Evolutionary conservation across 352 stramenopile species (phyloP).

Genomic region (Phytopythium cucurbitacearum): DNA sequence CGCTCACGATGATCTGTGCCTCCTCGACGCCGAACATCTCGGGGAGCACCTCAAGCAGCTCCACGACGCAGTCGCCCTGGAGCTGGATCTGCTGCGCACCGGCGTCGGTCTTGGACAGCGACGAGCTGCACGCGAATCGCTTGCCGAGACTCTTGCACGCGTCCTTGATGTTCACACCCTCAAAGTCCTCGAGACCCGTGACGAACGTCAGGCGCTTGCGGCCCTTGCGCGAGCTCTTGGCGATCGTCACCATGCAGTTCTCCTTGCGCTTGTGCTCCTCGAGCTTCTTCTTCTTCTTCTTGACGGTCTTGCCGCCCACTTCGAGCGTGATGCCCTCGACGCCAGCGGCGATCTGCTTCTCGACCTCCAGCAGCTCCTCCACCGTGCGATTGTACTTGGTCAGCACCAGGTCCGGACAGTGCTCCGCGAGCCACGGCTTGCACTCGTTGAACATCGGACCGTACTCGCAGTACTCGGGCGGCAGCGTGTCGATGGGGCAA

Average conservation of each 20-base stretch:
- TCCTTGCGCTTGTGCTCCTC: conserved; percentile 68
- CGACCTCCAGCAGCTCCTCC: conserved; percentile 62
- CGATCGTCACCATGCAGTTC: conserved; percentile 62
- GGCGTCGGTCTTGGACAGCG: conserved; percentile 68
- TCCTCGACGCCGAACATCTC: conserved; percentile 78
- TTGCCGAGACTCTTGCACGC: conserved; percentile 75
- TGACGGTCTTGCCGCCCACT: conserved; percentile 60
- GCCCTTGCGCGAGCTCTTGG: conserved; percentile 72
- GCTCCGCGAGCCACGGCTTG: conserved; percentile 74
- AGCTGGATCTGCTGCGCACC: conserved; percentile 81
- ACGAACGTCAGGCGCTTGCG: conserved; percentile 81
- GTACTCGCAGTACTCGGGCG: conserved; percentile 85
- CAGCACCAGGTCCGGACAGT: conserved; percentile 68
- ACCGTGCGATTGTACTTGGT: conserved; percentile 86
- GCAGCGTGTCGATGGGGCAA: conserved; percentile 81
- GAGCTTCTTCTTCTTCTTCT: conserved; percentile 83
- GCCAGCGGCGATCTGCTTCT: conserved; percentile 74
- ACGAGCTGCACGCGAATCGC: conserved; percentile 79
- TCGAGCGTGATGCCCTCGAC: conserved; percentile 76
- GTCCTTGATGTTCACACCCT: conserved; percentile 82
- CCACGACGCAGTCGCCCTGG: conserved; percentile 71
- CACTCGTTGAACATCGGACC: conserved; percentile 81
- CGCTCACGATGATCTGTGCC: conserved; percentile 64
- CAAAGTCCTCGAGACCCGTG: conserved; percentile 76
- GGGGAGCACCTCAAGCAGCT: conserved; percentile 67